A percentile compares a stretch with the other conserved stretches of the same genome.
phyloP scores from a whole-genome alignment of 2,329 filamentous ascomycete genomes.

The Verticillium dahliae region DNA sequence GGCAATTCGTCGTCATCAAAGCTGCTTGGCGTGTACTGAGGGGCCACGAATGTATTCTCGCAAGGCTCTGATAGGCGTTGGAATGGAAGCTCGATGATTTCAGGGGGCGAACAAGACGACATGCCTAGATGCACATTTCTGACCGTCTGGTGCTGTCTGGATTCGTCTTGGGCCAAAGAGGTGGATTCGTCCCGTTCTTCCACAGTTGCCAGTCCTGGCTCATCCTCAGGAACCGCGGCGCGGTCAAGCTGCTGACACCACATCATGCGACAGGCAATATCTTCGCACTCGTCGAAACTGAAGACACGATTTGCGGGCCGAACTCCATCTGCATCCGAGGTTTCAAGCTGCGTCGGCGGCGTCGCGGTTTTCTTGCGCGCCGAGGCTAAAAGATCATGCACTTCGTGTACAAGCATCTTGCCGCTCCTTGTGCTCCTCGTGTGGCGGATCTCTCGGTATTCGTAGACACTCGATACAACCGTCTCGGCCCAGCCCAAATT shows the following conservation, averaged over 20 bases:
- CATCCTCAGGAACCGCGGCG: conserved; percentile 15
- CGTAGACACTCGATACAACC: conserved; percentile 77
- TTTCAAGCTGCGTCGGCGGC: neutral
- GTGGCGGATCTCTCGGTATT: conserved; percentile 75
- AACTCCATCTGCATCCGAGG: neutral
- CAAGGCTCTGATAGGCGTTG: conserved; percentile 65
- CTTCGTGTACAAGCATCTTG: conserved; percentile 62
- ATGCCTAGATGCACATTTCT: conserved; percentile 19
- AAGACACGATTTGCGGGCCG: neutral
- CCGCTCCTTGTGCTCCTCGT: conserved; percentile 68
- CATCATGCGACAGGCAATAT: conserved; percentile 65
- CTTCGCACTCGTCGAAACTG: conserved; percentile 75
- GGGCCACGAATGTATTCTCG: conserved; percentile 67
- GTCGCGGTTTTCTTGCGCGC: conserved; percentile 19
- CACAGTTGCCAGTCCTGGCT: conserved; percentile 41
- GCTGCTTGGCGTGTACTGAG: conserved; percentile 40
- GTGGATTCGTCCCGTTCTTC: conserved; percentile 48
- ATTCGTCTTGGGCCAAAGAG: conserved; percentile 16
- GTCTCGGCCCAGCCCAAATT: conserved; percentile 94
- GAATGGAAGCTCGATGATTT: conserved; percentile 51
- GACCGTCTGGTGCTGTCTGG: conserved; percentile 27
- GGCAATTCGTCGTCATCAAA: conserved; percentile 86
- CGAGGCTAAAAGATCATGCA: conserved; percentile 54
- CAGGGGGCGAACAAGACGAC: conserved; percentile 37
- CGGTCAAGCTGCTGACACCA: conserved; percentile 56